These are phyloP conservation scores for Syzygium grande DNA, from an alignment of 345 rosid genomes.

Conservation along the genomic window DNA sequence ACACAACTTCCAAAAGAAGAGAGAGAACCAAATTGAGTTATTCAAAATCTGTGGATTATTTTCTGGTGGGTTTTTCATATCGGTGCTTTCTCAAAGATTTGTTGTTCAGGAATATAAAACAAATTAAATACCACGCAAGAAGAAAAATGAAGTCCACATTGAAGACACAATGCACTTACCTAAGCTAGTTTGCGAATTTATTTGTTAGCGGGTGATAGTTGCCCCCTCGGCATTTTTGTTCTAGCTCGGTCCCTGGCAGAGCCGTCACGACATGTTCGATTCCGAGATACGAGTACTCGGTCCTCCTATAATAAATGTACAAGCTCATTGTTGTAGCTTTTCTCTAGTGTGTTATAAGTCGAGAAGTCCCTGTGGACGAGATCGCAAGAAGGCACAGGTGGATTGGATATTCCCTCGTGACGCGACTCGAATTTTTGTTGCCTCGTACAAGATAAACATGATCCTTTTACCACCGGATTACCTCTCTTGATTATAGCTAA, in stretches of 20 bases:
- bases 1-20: no score
- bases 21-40: no score
- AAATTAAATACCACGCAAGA: not conserved
- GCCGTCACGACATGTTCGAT: not conserved
- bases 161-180: not conserved
- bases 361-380: not conserved
- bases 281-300: not conserved
- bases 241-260: not conserved
- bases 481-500: rapidly evolving
- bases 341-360: not conserved
- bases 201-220: not conserved
- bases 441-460: no score
- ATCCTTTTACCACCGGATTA: rapidly evolving
- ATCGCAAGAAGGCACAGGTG: not conserved
- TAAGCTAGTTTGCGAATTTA: not conserved
- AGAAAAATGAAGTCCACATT: not conserved
- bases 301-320: not conserved
- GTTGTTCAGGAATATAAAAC: not conserved
- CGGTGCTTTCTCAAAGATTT: no score
- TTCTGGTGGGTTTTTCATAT: no score
- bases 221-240: not conserved
- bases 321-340: not conserved
- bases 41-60: no score
- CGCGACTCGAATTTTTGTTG: no score
- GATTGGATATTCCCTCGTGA: no score